These are phyloP conservation scores for Cruciata laevipes DNA, from an alignment of 257 asterid genomes.

Conservation along the genomic window DNA sequence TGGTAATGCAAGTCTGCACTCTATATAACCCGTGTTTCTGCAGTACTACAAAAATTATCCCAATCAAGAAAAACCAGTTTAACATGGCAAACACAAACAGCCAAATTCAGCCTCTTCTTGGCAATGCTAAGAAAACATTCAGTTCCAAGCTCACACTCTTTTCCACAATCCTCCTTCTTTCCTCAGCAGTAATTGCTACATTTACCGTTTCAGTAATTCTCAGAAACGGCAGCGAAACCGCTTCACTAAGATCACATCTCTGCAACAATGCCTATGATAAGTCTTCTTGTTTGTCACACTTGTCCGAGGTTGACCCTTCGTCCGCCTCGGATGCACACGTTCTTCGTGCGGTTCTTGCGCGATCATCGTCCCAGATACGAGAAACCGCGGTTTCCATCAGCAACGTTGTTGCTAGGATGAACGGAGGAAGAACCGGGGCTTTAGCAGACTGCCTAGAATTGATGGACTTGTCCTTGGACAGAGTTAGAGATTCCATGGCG, in stretches of 20 bases:
- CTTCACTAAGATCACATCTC: neutral
- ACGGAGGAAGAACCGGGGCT: slow-evolving; percentile 8
- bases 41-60: neutral
- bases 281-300: neutral
- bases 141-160: neutral
- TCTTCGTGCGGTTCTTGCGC: slow-evolving; percentile 8
- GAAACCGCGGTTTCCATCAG: slow-evolving; percentile 7
- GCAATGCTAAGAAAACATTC: slow-evolving; percentile 8
- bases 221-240: neutral
- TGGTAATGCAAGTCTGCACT: too few species aligned
- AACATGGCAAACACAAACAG: neutral
- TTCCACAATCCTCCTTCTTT: neutral
- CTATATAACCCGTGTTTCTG: neutral
- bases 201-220: neutral
- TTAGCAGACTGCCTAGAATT: slow-evolving; percentile 26
- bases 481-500: slow-evolving; percentile 21
- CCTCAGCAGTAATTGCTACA: slow-evolving; percentile 6
- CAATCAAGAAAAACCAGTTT: neutral
- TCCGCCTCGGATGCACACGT: neutral
- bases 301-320: slow-evolving; percentile 1
- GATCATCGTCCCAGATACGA: slow-evolving; percentile 8
- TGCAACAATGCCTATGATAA: slow-evolving; percentile 3
- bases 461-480: slow-evolving; percentile 26
- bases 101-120: slow-evolving; percentile 10
- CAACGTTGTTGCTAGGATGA: slow-evolving; percentile 8